Conservation (phyloP, 1,284 basidiomycete genomes). For the Leccinum ambiguum region DNA sequence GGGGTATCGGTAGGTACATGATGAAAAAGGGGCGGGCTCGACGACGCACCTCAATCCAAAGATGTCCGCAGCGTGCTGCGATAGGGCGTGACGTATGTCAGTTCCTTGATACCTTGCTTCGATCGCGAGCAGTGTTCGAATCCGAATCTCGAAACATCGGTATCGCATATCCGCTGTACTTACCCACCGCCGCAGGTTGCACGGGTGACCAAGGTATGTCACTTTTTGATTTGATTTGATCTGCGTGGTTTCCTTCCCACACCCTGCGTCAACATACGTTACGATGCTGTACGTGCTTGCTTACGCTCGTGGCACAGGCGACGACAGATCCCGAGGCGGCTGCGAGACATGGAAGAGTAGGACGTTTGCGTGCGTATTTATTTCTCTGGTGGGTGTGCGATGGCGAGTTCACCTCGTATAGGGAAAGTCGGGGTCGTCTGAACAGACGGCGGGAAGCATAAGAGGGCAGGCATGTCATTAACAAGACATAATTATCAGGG, state of each 20-base stretch:
- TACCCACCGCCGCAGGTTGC: too few species aligned
- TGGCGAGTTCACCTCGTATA: slow-evolving; percentile 16
- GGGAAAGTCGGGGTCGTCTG: slow-evolving; percentile 39
- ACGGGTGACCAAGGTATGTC: too few species aligned
- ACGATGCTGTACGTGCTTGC: too few species aligned
- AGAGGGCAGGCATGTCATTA: too few species aligned
- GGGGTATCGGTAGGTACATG: background rate
- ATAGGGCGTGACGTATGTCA: background rate
- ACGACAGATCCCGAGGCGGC: too few species aligned
- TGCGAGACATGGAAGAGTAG: slow-evolving; percentile 17
- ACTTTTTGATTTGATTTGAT: too few species aligned
- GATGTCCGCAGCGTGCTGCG: slow-evolving; percentile 18
- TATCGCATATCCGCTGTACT: too few species aligned
- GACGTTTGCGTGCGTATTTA: slow-evolving; percentile 51
- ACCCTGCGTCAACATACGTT: too few species aligned
- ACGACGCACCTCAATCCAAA: slow-evolving; percentile 15
- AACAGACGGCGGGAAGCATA: slow-evolving; percentile 37
- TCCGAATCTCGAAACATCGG: slow-evolving; percentile 8
- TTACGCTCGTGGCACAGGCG: too few species aligned
- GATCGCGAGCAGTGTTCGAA: background rate
- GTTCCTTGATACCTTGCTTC: background rate
- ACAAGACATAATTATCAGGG: too few species aligned
- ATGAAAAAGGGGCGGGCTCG: too few species aligned
- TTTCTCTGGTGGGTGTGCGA: background rate
- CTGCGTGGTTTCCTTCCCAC: too few species aligned